Evolutionary conservation across 2,329 filamentous ascomycete species (phyloP), one percentile per base, ranked within the genome.

Genomic region (Beauveria brongniartii): DNA sequence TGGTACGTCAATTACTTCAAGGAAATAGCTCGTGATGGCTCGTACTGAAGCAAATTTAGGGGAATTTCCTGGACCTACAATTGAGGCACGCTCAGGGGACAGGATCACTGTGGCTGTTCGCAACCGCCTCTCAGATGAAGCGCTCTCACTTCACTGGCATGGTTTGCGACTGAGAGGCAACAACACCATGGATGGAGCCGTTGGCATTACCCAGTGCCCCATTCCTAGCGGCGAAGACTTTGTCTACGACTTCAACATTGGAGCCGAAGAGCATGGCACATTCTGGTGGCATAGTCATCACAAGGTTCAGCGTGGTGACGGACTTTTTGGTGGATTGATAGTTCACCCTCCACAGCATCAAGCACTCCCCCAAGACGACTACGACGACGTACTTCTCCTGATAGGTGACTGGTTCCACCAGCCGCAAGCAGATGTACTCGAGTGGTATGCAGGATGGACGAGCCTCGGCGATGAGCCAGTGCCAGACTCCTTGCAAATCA

Each of bases 201-300:
- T 74, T 30, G 74, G 74, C 40, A 65, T 77, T 16, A 75, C 75
- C 0, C 75, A 78, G 55, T 78, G 76, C 61, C 74, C 75, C 0
- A 72, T 77, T 18, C 67, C 74, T 0, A 74, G 74, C 0, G 72
- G 72, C 6, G 64, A 66, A 5, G 65, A 63, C 52, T 70, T 72
- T 48, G 67, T 69, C 1, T 78, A 78, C 66, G 78, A 73, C 9
- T 87, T 82, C 69, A 75, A 73, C 34, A 82, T 80, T 16, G 83
- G 79, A 2, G 72, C 78, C 61, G 78, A 83, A 67, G 82, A 85
- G 72, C 73, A 80, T 4, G 80, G 84, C 40, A 75, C 79, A 0
- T 77, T 77, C 10, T 85, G 81, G 81, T 86, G 84, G 66, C 85
- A 87, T 66, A 82, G 80, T 5, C 84, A 87, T 67, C 80, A 81